These are phyloP conservation scores for Globisporangium camurandrum DNA, from an alignment of 352 stramenopile genomes.

Conservation along the genomic window DNA sequence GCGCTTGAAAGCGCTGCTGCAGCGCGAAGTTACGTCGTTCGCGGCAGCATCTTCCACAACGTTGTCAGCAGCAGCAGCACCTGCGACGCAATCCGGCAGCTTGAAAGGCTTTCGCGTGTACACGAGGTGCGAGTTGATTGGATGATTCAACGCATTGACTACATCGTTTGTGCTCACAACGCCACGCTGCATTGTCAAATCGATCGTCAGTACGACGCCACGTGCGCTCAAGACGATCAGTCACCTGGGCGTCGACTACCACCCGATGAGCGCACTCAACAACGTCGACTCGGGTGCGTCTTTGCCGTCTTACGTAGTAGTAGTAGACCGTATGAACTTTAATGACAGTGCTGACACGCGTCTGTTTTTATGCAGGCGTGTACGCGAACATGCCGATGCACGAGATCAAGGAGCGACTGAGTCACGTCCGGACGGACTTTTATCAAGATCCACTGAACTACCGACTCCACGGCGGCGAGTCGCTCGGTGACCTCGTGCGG, in stretches of 20 bases:
- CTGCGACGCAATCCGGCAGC: no score
- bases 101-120: conserved; percentile 28
- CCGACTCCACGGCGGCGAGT: conserved; percentile 36
- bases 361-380: conserved; percentile 23
- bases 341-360: no score
- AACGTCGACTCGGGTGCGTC: conserved; percentile 26
- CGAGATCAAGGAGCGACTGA: conserved; percentile 30
- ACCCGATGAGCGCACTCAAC: conserved; percentile 34
- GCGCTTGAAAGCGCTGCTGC: conserved; percentile 19
- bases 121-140: conserved; percentile 17
- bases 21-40: conserved; percentile 8
- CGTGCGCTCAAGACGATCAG: conserved; percentile 33
- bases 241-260: conserved; percentile 28
- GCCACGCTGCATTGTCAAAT: background rate
- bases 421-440: conserved; percentile 26
- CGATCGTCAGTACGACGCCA: conserved; percentile 21
- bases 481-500: conserved; percentile 33
- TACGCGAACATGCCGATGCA: conserved; percentile 32
- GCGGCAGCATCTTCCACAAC: background rate
- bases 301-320: no score
- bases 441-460: conserved; percentile 42
- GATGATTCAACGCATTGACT: background rate
- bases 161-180: background rate
- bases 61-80: background rate
- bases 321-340: no score